Base-by-base conservation (phyloP, 2,329 filamentous ascomycete species). In the Fusarium albidum region DNA sequence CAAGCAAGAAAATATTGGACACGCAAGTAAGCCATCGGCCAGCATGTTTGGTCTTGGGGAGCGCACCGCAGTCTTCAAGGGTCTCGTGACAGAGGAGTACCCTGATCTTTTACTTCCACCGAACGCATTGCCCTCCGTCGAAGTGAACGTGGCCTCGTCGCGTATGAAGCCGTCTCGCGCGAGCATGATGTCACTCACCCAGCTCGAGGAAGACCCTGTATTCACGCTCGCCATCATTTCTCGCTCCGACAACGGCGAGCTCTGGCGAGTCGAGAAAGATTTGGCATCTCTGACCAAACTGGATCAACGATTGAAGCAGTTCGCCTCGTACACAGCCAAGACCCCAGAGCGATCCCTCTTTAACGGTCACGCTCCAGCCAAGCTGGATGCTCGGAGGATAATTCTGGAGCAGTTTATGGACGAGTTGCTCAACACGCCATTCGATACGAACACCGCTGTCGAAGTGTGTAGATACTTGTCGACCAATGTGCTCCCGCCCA, bases 221-320 rank as follows among this genome's bases (percentile, higher is more conserved):
- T 97, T 98, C 68, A 96, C 92, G 0, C 79, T 99, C 46, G 93
- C 92, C 14, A 79, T 99, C 29, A 89, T 92, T 65, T 90, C 90
- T 9, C 87, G 93, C 48, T 88, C 87, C 0, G 86, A 92, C 57
- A 79, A 84, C 4, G 84, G 82, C 49, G 94, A 98, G 71, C 79
- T 99, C 10, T 98, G 95, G 94, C 87, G 94, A 26, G 86, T 96
- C 7, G 95, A 99, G 74, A 99, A 99, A 73, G 92, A 96, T 56
- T 90, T 91, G 4, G 78, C 84, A 12, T 92, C 94, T 25, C 78
- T 99, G 25, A 83, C 86, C n/a, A 87, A 88, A 60, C 80, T 99
- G 29, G 94, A 98, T 69, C 83, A 91, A 49, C 86, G 90, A 52
- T 75, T 99, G 57, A 93, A 91, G 71, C 85, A 90, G 49, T 84